Evolutionary conservation across 2,329 filamentous ascomycete genomes (phyloP).

Genomic region (Penicillium digitatum): DNA sequence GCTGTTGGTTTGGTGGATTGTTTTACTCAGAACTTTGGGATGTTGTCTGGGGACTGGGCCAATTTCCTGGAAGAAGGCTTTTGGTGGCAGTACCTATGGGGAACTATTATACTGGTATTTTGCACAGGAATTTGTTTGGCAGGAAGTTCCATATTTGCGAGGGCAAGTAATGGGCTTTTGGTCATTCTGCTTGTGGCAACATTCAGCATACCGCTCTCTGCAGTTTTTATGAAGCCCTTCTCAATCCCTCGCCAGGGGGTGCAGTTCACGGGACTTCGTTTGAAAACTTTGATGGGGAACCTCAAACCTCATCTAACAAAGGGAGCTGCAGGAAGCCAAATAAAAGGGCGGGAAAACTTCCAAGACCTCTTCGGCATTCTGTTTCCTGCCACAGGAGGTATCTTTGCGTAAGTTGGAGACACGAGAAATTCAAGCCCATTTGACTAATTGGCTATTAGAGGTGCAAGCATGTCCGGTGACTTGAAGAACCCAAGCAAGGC

Average conservation of each 20-base stretch:
- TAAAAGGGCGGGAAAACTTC: constrained; percentile 64
- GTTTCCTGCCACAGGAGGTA: constrained; percentile 66
- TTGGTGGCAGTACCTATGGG: constrained; percentile 73
- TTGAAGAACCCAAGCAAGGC: constrained; percentile 75
- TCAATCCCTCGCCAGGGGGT: constrained; percentile 58
- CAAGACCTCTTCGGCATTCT: constrained; percentile 81
- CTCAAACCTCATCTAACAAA: constrained; percentile 63
- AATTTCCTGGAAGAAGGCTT: constrained; percentile 65
- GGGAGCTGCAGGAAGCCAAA: constrained; percentile 59
- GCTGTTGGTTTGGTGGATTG: constrained; percentile 82
- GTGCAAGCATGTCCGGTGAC: constrained; percentile 88
- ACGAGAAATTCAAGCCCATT: constrained; percentile 51
- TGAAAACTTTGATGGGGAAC: constrained; percentile 68
- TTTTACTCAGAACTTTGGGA: constrained; percentile 69
- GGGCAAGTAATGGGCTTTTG: constrained; percentile 73
- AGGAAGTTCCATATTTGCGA: constrained; percentile 74
- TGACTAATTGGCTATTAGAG: constrained; percentile 42
- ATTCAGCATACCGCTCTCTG: constrained; percentile 77
- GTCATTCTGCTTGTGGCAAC: constrained; percentile 68
- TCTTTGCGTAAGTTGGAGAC: constrained; percentile 49
- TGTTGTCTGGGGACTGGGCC: constrained; percentile 52
- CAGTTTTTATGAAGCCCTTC: constrained; percentile 65
- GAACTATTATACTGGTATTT: constrained; percentile 64
- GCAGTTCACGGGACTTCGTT: constrained; percentile 72
- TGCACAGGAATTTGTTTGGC: constrained; percentile 75